Evolutionary conservation across 208 protist genomes (phyloP), one percentile per base, ranked within the genome.

Genomic region (Leishmania tropica): DNA sequence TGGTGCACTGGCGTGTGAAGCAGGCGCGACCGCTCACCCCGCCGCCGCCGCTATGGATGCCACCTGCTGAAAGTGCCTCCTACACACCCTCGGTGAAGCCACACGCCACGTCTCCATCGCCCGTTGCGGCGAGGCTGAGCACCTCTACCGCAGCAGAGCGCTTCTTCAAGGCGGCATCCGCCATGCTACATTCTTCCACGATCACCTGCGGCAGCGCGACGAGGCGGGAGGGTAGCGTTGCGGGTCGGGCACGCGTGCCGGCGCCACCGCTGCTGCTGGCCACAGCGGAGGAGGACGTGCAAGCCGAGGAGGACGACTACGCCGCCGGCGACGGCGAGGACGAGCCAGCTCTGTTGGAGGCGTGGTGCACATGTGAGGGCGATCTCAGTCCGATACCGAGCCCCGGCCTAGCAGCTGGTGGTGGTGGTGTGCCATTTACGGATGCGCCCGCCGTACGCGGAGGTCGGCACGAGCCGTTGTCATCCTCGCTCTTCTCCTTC

Each of bases 341-440:
- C 10, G 47, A 45, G 35, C 77, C 78, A 5, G 51, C 82, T 11
- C 78, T 82, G 65, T n/a, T 83, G 45, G 79, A 53, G 3, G 79
- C 83, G 58, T 82, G 79, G 79, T 75, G 79, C 83, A 80, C 79
- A 47, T 73, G 83, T 45, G 83, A 78, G 58, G 53, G 7, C 3
- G 79, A 58, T 28, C 35, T 83, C 62, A 83, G 75, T 51, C 83
- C 83, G 17, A 78, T 65, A 45, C 45, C 28, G 13, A 2, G 64
- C 3, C 35, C 60, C 6, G 24, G 35, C 19, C 45, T 54, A 1
- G 28, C 19, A 10, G 42, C 70, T 8, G 21, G 0, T n/a, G 48
- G 42, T 10, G 42, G 65, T 19, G 68, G 54, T 58, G 60, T 31
- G 1, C 21, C 37, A 28, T 54, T 8, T 40, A 75, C 28, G 53